Percentiles rank a stretch among this genome's conserved stretches.
These are phyloP conservation scores for Lentinus brumalis DNA, from an alignment of 768 basidiomycete genomes.

Conservation along the genomic window DNA sequence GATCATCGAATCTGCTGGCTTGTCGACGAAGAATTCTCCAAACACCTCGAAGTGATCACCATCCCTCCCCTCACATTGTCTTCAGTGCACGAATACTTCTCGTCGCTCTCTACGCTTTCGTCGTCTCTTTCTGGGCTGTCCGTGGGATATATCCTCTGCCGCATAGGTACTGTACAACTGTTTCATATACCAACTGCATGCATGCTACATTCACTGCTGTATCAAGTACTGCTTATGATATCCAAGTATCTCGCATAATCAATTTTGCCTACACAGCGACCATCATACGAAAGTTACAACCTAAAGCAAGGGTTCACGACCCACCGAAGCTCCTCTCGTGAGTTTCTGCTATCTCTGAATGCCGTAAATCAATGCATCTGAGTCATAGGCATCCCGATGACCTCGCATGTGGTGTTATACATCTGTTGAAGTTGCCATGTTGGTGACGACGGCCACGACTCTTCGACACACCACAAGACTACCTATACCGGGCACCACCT, in stretches of 20 bases:
- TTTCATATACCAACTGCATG: constrained; percentile 6
- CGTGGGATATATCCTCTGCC: constrained; percentile 3
- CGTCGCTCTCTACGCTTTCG: constrained; percentile 1
- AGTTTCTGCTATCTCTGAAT: constrained; percentile 2
- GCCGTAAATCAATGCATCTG: not conserved
- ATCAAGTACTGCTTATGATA: constrained; percentile 14
- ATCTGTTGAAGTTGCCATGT: not conserved
- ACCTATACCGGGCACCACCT: too few species aligned
- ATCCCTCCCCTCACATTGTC: not conserved
- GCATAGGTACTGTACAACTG: constrained; percentile 20
- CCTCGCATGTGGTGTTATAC: constrained; percentile 58
- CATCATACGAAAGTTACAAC: not conserved
- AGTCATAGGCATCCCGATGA: constrained; percentile 32
- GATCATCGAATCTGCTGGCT: constrained; percentile 35
- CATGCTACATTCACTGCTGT: constrained; percentile 13
- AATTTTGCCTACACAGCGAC: not conserved
- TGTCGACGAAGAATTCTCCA: not conserved
- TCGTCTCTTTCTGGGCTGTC: not conserved
- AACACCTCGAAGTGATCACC: constrained; percentile 7
- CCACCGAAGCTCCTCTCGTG: constrained; percentile 26
- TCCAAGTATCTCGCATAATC: not conserved
- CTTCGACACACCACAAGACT: not conserved
- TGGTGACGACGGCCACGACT: too few species aligned
- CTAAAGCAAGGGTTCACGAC: constrained; percentile 16
- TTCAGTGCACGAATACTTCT: not conserved